phyloP scores from a whole-genome alignment of 225 moss, liverwort and hornwort genomes.

The Asterella californica region DNA sequence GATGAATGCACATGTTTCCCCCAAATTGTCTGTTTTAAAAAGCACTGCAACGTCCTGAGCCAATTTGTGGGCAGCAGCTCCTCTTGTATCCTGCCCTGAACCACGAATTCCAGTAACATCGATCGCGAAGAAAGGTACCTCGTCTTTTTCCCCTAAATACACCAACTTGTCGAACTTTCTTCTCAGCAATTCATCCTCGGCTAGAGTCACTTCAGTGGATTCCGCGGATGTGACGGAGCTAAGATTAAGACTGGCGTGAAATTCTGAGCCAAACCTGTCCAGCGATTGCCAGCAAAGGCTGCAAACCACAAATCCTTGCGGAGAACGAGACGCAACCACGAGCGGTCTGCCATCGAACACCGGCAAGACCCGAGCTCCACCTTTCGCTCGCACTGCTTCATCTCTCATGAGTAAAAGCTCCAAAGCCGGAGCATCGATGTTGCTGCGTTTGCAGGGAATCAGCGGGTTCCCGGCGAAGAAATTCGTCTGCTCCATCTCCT shows the following conservation, averaged over 20 bases:
- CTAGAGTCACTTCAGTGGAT: neutral
- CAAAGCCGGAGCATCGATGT: constrained; percentile 39
- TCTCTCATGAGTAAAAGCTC: constrained; percentile 37
- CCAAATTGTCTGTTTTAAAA: constrained; percentile 17
- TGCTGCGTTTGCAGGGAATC: constrained; percentile 52
- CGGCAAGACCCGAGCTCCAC: constrained; percentile 59
- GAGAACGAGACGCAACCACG: constrained; percentile 36
- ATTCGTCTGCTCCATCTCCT: constrained; percentile 46
- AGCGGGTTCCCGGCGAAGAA: constrained; percentile 79
- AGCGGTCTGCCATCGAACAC: constrained; percentile 68
- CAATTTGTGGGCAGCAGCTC: neutral
- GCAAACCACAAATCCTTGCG: constrained; percentile 40
- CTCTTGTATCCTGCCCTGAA: constrained; percentile 24
- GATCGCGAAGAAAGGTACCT: constrained; percentile 62
- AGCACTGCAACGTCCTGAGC: constrained; percentile 42
- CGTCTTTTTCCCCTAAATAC: constrained; percentile 67
- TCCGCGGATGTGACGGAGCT: neutral
- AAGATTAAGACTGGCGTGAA: constrained; percentile 28
- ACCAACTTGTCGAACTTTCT: constrained; percentile 55
- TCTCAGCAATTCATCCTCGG: constrained; percentile 9
- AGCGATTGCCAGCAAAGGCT: constrained; percentile 71
- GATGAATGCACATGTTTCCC: constrained; percentile 46
- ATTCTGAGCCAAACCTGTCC: constrained; percentile 37
- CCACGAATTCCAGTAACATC: constrained; percentile 18
- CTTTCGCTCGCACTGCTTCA: constrained; percentile 37